Evolutionary conservation across 441 rosid genomes (phyloP).

Genomic region (Viola pubescens): DNA sequence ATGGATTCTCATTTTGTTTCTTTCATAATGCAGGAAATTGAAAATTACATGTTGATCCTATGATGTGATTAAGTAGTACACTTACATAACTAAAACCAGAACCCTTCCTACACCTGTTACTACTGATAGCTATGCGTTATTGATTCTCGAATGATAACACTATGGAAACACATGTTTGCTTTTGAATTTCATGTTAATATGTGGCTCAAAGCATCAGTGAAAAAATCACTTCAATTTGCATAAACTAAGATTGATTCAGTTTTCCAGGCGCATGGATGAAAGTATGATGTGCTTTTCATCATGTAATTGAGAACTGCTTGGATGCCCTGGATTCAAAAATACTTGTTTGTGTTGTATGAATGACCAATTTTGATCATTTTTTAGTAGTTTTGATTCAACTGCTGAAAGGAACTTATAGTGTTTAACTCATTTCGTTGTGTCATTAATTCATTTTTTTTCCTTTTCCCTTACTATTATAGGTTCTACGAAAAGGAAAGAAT

Average conservation of each 20-base stretch:
- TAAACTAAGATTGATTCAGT: no score
- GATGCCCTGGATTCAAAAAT: no score
- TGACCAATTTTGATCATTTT: no score
- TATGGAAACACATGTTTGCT: background rate
- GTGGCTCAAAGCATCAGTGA: no score
- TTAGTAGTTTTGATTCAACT: no score
- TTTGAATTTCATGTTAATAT: background rate
- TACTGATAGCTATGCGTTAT: background rate
- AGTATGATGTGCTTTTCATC: no score
- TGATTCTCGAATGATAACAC: background rate
- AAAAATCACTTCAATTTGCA: no score
- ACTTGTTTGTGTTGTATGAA: background rate
- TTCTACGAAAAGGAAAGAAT: constrained; percentile 84
- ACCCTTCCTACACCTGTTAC: background rate
- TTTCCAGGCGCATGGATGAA: no score
- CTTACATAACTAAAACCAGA: background rate
- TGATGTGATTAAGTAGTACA: background rate
- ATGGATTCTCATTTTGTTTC: background rate
- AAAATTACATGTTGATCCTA: background rate
- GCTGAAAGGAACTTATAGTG: no score
- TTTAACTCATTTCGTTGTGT: background rate
- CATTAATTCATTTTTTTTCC: background rate
- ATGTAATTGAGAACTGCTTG: no score
- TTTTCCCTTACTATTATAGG: constrained; percentile 35
- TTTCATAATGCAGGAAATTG: background rate